A percentile compares a stretch with the other conserved stretches of the same genome.
These are phyloP conservation scores for Botrytis galanthina DNA, from an alignment of 2,329 filamentous ascomycete genomes.

Conservation along the genomic window DNA sequence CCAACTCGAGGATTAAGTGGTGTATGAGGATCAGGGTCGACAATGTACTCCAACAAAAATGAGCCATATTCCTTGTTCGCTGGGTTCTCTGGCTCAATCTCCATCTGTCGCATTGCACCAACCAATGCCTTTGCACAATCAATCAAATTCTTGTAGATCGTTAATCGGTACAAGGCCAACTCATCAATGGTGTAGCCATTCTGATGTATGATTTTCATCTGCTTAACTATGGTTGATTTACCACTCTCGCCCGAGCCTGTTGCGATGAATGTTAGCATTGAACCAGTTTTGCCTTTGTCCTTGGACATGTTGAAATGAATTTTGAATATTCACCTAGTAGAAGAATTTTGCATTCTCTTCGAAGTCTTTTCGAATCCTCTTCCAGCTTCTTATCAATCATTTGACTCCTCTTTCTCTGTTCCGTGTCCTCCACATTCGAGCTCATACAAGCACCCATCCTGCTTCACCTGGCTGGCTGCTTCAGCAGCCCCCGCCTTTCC, in stretches of 20 bases:
- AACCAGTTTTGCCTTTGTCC: neutral
- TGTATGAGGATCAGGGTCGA: slow-evolving; percentile 86
- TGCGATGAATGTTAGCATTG: slow-evolving; percentile 31
- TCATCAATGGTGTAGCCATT: slow-evolving; percentile 96
- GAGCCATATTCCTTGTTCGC: slow-evolving; percentile 72
- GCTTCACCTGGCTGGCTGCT: slow-evolving; percentile 37
- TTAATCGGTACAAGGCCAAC: slow-evolving; percentile 88
- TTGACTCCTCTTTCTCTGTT: slow-evolving; percentile 95
- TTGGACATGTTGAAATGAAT: slow-evolving; percentile 24
- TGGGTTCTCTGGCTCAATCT: slow-evolving; percentile 71
- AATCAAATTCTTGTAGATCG: slow-evolving; percentile 96
- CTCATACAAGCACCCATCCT: slow-evolving; percentile 93
- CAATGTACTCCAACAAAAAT: slow-evolving; percentile 81
- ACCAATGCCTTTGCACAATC: slow-evolving; percentile 96
- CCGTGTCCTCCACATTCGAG: slow-evolving; percentile 73
- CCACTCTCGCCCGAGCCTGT: slow-evolving; percentile 95
- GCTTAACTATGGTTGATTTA: slow-evolving; percentile 98
- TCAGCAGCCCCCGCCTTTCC: slow-evolving; percentile 33
- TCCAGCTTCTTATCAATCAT: slow-evolving; percentile 91
- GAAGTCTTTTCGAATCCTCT: slow-evolving; percentile 88
- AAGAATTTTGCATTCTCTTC: slow-evolving; percentile 98
- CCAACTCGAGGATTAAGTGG: slow-evolving; percentile 79
- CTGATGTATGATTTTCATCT: slow-evolving; percentile 99
- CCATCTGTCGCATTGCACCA: slow-evolving; percentile 86
- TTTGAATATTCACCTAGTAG: slow-evolving; percentile 68